These are phyloP conservation scores for Penicillium herquei DNA, from an alignment of 495 filamentous ascomycete species.

Conservation along the genomic window DNA sequence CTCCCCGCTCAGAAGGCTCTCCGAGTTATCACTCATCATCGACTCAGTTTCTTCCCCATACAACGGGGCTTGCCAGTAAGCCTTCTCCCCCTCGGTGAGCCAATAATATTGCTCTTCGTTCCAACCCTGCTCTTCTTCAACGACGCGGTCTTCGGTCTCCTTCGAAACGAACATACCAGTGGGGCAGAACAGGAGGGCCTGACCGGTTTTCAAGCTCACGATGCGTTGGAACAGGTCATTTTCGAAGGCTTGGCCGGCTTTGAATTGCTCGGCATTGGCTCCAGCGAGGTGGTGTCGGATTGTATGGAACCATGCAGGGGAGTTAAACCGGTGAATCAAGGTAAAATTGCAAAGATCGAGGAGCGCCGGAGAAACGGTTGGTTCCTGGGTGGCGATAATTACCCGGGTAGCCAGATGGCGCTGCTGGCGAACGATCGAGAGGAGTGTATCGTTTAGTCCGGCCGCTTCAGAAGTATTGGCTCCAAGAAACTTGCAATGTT, in stretches of 20 bases:
- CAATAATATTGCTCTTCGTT: too few relatives aligned
- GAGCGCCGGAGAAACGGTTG: conserved; percentile 66
- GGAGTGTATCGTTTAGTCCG: conserved; percentile 60
- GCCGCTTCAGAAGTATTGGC: conserved; percentile 40
- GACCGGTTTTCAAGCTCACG: conserved; percentile 54
- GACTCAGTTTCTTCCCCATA: too few relatives aligned
- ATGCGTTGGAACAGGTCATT: conserved; percentile 53
- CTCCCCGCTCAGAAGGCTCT: too few relatives aligned
- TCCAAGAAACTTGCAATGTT: conserved; percentile 42
- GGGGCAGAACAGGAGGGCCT: conserved; percentile 67
- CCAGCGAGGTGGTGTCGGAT: conserved; percentile 62
- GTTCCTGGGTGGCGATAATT: conserved; percentile 75
- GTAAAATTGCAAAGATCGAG: conserved; percentile 70
- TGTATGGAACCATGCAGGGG: conserved; percentile 63
- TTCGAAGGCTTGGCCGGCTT: neutral
- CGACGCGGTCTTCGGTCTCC: neutral
- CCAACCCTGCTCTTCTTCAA: neutral
- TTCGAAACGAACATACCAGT: conserved; percentile 7
- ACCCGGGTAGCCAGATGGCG: conserved; percentile 66
- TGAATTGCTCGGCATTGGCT: conserved; percentile 6
- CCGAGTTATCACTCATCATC: too few relatives aligned
- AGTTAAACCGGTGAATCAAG: conserved; percentile 71
- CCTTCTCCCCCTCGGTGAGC: too few relatives aligned
- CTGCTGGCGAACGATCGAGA: conserved; percentile 65
- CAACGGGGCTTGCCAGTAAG: too few relatives aligned